Conservation (phyloP, 257 asterid genomes). For the Solanum piurae region DNA sequence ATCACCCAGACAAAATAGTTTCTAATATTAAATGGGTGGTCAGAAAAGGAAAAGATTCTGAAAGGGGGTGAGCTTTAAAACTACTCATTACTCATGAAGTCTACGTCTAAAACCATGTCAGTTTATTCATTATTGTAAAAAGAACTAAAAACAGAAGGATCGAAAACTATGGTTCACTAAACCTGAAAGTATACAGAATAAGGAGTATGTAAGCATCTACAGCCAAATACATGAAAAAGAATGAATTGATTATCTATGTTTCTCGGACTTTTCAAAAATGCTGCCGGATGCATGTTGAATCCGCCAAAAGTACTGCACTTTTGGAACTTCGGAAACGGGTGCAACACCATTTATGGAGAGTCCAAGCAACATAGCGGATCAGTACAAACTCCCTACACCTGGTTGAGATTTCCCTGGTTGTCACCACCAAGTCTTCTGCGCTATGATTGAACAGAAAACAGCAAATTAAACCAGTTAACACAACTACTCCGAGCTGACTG, state of each 20-base stretch:
- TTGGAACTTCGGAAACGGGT: not conserved
- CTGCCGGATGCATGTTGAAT: not conserved
- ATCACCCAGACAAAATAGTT: not conserved
- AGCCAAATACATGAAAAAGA: not conserved
- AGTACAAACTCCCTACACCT: not conserved
- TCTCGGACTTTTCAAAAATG: not conserved
- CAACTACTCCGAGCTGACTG: too few species aligned
- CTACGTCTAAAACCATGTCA: not conserved
- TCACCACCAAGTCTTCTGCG: not conserved
- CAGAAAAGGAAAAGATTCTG: not conserved
- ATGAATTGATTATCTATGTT: not conserved
- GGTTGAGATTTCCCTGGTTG: too few species aligned
- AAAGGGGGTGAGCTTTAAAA: not conserved
- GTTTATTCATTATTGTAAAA: not conserved
- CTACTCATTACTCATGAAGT: not conserved
- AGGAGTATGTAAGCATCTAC: not conserved
- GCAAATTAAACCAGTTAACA: not conserved
- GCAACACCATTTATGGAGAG: not conserved
- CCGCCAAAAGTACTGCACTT: not conserved
- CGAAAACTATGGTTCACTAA: not conserved
- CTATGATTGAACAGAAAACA: not conserved
- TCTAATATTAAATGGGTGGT: not conserved
- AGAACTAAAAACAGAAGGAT: not conserved
- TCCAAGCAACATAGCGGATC: not conserved
- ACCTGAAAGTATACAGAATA: not conserved